Evolutionary conservation across 1,284 basidiomycete species (phyloP), one percentile per base, ranked within the genome.

Genomic region (Malassezia dermatis): DNA sequence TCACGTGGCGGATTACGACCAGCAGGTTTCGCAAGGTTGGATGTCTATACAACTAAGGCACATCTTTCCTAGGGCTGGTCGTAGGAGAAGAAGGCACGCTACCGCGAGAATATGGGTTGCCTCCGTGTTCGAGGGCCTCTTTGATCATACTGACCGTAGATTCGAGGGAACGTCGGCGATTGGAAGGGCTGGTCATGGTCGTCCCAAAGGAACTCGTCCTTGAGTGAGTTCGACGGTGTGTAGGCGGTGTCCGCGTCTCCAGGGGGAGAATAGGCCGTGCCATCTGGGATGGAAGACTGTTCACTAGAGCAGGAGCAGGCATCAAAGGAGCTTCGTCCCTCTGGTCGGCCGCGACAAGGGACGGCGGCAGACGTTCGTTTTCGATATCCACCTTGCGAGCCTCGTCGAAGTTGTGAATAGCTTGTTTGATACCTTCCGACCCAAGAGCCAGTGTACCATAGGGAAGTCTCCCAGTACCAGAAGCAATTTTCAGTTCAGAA

Each of bases 341-440:
- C 15, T 84, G 85, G 57, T 84, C 82, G 4, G 86, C 86, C 71
- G 96, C 90, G 73, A 91, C 86, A 23, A 98, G 82, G 26, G 96
- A 90, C 84, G 58, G 83, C 81, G 8, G 86, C 50, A 65, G 32
- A 17, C 71, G 61, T 77, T 98, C 93, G 78, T 98, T 96, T 78
- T 98, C 93, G 67, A 98, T 96, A 79, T 99, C 94, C 37, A 88
- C 90, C 78, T 91, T 93, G 63, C 93, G 88, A 21, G 93, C 93
- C 74, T 96, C 91, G 48, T 90, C 88, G 74, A 96, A 98, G 63
- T 85, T 86, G 62, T 82, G 84, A 68, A 98, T 96, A 19, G 88
- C 85, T 61, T 95, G 88, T 77, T 88, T 96, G 78, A 98, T 93
- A 19, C 89, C 91, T 71, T 96, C 93, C 4, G 88, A 84, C 21